These are phyloP conservation scores for Brassica nigra DNA, from an alignment of 345 rosid species.

Conservation along the genomic window DNA sequence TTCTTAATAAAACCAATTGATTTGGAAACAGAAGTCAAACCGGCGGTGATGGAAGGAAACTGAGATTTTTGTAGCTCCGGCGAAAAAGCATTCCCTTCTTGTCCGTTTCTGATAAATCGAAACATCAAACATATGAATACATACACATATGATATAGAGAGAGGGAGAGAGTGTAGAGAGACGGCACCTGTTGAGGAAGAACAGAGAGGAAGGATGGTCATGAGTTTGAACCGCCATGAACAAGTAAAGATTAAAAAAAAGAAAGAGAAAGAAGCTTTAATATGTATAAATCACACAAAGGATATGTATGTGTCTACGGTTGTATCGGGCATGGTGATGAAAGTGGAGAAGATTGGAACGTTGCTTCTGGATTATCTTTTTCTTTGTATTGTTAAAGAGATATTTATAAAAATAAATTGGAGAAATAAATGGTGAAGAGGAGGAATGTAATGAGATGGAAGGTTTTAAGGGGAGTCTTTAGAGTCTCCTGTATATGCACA, in stretches of 20 bases:
- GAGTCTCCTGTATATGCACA: conserved; percentile 30
- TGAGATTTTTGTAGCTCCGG: conserved; percentile 48
- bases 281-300: conserved; percentile 22
- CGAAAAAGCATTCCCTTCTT: conserved; percentile 63
- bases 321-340: conserved; percentile 9
- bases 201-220: conserved; percentile 76
- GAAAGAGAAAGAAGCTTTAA: neutral
- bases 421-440: conserved; percentile 8
- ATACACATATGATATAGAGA: neutral
- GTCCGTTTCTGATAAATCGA: conserved; percentile 54
- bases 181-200: conserved; percentile 67
- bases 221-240: conserved; percentile 91
- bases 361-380: conserved; percentile 20
- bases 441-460: conserved; percentile 8
- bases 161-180: neutral
- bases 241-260: conserved; percentile 15
- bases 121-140: neutral
- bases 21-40: conserved; percentile 12
- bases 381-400: neutral
- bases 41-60: conserved; percentile 27
- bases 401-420: neutral
- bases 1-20: neutral
- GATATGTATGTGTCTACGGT: conserved; percentile 11
- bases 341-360: conserved; percentile 27
- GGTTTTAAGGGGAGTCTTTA: conserved; percentile 28